A percentile compares a stretch with the other conserved stretches of the same genome.
Evolutionary conservation across 176 grass and related monocot genomes (phyloP).

Genomic region (Carex scoparia): DNA sequence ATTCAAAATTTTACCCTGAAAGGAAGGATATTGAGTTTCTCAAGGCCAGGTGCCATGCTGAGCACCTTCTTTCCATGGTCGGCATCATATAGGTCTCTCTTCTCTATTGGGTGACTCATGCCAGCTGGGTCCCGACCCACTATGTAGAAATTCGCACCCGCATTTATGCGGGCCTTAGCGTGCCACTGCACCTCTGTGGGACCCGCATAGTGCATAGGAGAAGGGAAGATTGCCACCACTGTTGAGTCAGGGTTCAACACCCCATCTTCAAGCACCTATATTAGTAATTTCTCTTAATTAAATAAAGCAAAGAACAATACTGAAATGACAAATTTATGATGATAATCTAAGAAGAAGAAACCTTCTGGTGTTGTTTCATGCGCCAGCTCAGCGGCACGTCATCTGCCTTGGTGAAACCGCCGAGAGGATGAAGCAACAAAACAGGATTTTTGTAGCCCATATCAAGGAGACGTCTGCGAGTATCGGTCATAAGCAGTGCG

Average conservation of each 20-base stretch:
- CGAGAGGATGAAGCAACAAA: conserved; percentile 94
- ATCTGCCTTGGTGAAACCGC: conserved; percentile 93
- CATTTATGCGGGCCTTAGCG: conserved; percentile 94
- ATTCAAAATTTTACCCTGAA: conserved; percentile 64
- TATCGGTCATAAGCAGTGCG: conserved; percentile 96
- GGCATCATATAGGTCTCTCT: conserved; percentile 94
- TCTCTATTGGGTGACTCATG: conserved; percentile 71
- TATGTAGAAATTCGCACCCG: conserved; percentile 98
- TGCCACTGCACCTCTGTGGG: conserved; percentile 99
- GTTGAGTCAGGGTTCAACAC: conserved; percentile 95
- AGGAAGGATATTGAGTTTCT: conserved; percentile 91
- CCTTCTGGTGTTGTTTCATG: conserved; percentile 99
- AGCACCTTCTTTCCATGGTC: conserved; percentile 97
- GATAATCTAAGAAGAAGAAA: conserved; percentile 12
- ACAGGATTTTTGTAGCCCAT: conserved; percentile 96
- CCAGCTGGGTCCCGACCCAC: conserved; percentile 97
- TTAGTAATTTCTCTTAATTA: neutral
- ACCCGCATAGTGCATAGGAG: conserved; percentile 96
- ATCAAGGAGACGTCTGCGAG: conserved; percentile 64
- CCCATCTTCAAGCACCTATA: conserved; percentile 93
- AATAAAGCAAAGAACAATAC: neutral
- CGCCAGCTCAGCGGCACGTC: conserved; percentile 91
- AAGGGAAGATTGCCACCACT: conserved; percentile 91
- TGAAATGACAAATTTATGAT: neutral
- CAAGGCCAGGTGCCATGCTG: conserved; percentile 92